Evolutionary conservation across 352 stramenopile genomes (phyloP).

Genomic region (Achlya hypogyna): DNA sequence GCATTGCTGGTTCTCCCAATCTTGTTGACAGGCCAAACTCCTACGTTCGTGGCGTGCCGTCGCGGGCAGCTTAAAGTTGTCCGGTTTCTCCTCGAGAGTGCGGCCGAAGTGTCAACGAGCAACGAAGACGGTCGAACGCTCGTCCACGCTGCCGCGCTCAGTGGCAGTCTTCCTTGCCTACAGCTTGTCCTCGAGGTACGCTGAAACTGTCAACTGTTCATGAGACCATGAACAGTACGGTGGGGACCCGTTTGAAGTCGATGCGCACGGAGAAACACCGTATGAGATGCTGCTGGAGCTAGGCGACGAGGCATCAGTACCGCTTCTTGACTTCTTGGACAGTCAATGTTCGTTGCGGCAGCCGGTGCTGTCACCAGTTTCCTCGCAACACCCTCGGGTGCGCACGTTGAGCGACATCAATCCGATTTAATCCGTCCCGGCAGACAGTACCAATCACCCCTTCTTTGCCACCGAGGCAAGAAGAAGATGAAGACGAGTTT

Average conservation of each 20-base stretch:
- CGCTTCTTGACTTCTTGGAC: slow-evolving; percentile 4
- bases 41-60: slow-evolving; percentile 49
- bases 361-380: not conserved
- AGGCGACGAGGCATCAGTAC: not conserved
- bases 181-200: slow-evolving; percentile 33
- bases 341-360: not conserved
- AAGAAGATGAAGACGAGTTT: not conserved
- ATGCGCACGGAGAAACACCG: not conserved
- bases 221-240: not conserved
- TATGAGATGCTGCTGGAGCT: slow-evolving; percentile 15
- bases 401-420: not conserved
- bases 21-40: slow-evolving; percentile 33
- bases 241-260: not conserved
- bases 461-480: no score
- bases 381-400: slow-evolving; percentile 1
- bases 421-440: not conserved
- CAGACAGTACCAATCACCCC: not conserved
- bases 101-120: slow-evolving; percentile 34
- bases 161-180: slow-evolving; percentile 49
- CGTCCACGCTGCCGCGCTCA: slow-evolving; percentile 57
- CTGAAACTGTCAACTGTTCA: not conserved
- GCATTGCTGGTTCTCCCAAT: not conserved
- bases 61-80: slow-evolving; percentile 61
- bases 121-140: slow-evolving; percentile 45
- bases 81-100: slow-evolving; percentile 65